These are phyloP conservation scores for Globisporangium solare DNA, from an alignment of 352 stramenopile genomes.

Conservation along the genomic window DNA sequence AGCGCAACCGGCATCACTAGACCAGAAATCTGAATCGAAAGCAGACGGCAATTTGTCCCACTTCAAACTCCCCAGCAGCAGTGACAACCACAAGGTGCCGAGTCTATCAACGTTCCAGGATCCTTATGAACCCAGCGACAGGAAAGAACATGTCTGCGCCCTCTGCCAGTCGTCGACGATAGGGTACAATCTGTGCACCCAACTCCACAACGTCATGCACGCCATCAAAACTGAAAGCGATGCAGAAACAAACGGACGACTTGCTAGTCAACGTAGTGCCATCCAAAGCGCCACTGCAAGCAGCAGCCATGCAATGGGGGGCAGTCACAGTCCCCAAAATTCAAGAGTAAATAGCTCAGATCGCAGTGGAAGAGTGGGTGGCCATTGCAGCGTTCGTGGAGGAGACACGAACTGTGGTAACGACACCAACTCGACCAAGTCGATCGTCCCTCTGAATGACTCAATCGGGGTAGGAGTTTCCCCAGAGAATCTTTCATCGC, in stretches of 20 bases:
- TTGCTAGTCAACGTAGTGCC: constrained; percentile 10
- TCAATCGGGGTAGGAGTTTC: background rate
- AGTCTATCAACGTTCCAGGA: background rate
- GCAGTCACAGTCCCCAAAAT: background rate
- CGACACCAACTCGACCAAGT: background rate
- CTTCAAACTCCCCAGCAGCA: background rate
- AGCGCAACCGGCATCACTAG: background rate
- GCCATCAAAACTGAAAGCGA: constrained; percentile 36
- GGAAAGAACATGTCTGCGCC: constrained; percentile 16
- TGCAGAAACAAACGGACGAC: constrained; percentile 1
- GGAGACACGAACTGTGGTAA: background rate
- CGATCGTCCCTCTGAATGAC: background rate
- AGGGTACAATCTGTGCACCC: constrained; percentile 58
- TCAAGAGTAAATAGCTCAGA: background rate
- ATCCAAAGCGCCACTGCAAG: constrained; percentile 3
- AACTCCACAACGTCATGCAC: constrained; percentile 50
- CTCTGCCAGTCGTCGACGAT: constrained; percentile 58
- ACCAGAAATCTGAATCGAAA: background rate
- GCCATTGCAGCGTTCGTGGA: background rate
- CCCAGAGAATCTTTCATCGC: background rate
- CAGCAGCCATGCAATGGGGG: background rate
- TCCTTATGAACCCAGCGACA: background rate
- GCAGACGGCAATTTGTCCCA: background rate
- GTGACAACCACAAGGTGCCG: constrained; percentile 1
- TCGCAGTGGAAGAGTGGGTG: background rate